Conservation (phyloP, 1,284 basidiomycete genomes). For the Volvariella surrecta region DNA sequence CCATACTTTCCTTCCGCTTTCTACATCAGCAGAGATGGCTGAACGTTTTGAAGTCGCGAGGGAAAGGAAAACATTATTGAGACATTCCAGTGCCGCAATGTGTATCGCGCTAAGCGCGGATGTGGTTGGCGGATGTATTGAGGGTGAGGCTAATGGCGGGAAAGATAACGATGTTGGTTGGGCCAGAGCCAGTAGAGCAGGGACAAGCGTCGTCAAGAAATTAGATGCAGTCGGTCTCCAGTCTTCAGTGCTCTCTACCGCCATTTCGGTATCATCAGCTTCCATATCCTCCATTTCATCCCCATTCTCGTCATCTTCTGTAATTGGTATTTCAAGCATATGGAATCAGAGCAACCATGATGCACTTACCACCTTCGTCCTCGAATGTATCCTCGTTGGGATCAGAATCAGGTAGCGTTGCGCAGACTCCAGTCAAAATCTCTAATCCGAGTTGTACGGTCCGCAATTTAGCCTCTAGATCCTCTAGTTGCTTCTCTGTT, state of each 20-base stretch:
- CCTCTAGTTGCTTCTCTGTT: slow-evolving; percentile 62
- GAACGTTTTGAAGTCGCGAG: slow-evolving; percentile 40
- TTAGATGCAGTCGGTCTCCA: slow-evolving; percentile 12
- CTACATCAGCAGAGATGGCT: slow-evolving; percentile 33
- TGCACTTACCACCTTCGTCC: slow-evolving; percentile 9
- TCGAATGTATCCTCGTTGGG: slow-evolving; percentile 21
- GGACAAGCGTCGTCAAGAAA: slow-evolving; percentile 40
- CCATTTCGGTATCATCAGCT: slow-evolving; percentile 21
- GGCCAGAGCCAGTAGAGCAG: slow-evolving; percentile 57
- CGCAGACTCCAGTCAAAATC: slow-evolving; percentile 80
- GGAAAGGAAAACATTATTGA: slow-evolving; percentile 86
- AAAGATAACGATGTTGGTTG: slow-evolving; percentile 75
- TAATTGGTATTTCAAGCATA: not conserved
- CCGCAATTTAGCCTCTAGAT: slow-evolving; percentile 65
- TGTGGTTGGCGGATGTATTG: slow-evolving; percentile 78
- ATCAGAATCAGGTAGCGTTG: slow-evolving; percentile 74
- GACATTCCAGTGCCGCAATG: slow-evolving; percentile 78
- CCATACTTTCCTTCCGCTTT: slow-evolving; percentile 50
- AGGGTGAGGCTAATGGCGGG: slow-evolving; percentile 58
- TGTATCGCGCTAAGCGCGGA: slow-evolving; percentile 77
- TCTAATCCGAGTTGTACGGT: slow-evolving; percentile 78
- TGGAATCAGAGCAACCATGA: not conserved
- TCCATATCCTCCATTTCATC: slow-evolving; percentile 25
- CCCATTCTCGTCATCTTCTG: slow-evolving; percentile 21
- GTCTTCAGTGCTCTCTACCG: not conserved